Base-by-base conservation (phyloP, 225 moss, liverwort and hornwort genomes). In the Rhytidiadelphus loreus region DNA sequence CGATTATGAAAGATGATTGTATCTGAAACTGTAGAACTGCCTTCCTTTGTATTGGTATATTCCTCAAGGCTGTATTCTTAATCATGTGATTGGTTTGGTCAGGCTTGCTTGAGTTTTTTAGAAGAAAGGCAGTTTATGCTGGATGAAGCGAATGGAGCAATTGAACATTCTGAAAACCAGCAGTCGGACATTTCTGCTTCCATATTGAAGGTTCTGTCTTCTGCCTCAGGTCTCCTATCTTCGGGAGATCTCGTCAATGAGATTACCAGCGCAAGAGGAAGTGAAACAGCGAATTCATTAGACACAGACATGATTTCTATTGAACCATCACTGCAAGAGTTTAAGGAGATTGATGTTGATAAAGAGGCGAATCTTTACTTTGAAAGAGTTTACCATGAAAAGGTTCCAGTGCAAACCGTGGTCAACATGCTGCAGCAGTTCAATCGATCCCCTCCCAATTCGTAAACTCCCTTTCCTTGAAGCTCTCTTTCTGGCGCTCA, bases 291-390 rank as follows among this genome's bases (percentile, higher is more conserved):
- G 46, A 84, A 80, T 78, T 80, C 29, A 52, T 83, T 77, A 28
- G 89, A 89, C 37, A 62, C 76, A 53, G 71, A 64, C 64, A 62
- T 61, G 80, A 59, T 87, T 72, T 60, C 86, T 57, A 50, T 74
- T 33, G 93, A 92, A 63, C 52, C 87, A 74, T 52, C 83, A 76
- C 74, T 76, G 62, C 86, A 89, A 85, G 96, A 96, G 79, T 92
- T 92, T 28, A 92, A 95, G 50, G 97, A 97, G 32, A 65, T 83
- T 52, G 90, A 96, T 85, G 96, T 98, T 68, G 97, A 98, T 84
- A 94, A 95, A 91, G 94, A 95, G 91, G 97, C 97, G 32, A 98
- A 98, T 75, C 95, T 93, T 16, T 94, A 96, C 69, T 98, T 98
- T 68, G 94, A 96, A 84, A 94, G 88, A 76, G 95, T 98, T 39